Conservation (phyloP, 108 stramenopile genomes). For the Cyclotella choctawhatcheeana region DNA sequence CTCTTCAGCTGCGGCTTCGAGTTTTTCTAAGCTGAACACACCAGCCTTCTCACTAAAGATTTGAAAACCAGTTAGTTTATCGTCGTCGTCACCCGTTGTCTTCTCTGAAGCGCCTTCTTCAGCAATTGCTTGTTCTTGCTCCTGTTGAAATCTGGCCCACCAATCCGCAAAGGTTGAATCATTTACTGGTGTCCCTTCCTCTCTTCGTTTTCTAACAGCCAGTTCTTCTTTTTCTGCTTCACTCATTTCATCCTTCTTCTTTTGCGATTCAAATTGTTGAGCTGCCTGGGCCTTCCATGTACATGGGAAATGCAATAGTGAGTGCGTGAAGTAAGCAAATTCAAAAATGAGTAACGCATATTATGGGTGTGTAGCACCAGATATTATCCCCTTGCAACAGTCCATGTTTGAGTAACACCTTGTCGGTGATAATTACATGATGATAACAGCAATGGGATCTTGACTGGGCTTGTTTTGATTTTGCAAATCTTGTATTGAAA, state of each 20-base stretch:
- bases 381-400: conserved; percentile 78
- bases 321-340: no score
- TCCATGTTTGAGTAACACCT: conserved; percentile 57
- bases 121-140: conserved; percentile 44
- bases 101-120: conserved; percentile 7
- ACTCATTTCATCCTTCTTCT: conserved; percentile 72
- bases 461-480: conserved; percentile 51
- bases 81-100: conserved; percentile 38
- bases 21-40: conserved; percentile 73
- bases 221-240: conserved; percentile 84
- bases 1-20: conserved; percentile 84
- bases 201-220: conserved; percentile 81
- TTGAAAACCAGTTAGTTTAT: conserved; percentile 73
- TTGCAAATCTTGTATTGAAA: conserved; percentile 24
- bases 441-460: conserved; percentile 73
- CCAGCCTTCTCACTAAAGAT: conserved; percentile 77
- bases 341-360: no score
- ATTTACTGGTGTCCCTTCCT: conserved; percentile 85
- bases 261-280: conserved; percentile 83
- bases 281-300: conserved; percentile 68
- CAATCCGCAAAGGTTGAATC: conserved; percentile 74
- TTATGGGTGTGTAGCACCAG: conserved; percentile 52
- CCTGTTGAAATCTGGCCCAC: conserved; percentile 72
- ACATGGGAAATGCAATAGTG: not conserved
- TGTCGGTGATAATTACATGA: conserved; percentile 60